A percentile compares a stretch with the other conserved stretches of the same genome.
Evolutionary conservation across 345 rosid species (phyloP).

Genomic region (Pistacia atlantica): DNA sequence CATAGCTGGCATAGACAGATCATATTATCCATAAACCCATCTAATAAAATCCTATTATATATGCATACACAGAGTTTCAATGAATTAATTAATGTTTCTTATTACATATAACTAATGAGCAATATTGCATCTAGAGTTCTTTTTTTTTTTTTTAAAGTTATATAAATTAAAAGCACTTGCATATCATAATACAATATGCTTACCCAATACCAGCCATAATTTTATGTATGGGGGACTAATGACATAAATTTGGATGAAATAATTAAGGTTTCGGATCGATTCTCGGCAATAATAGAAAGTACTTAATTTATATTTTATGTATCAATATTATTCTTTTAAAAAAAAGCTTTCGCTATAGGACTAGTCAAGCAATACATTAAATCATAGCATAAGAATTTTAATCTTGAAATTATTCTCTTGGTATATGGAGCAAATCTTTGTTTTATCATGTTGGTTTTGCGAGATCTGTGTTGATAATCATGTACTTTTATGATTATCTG

Average conservation of each 20-base stretch:
- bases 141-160: no score
- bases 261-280: not conserved
- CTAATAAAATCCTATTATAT: no score
- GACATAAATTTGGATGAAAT: not conserved
- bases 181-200: no score
- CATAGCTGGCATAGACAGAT: no score
- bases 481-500: slow-evolving; percentile 26
- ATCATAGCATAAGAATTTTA: not conserved
- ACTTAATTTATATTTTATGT: not conserved
- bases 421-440: slow-evolving; percentile 18
- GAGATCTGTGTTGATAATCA: slow-evolving; percentile 22
- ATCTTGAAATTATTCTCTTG: slow-evolving; percentile 17
- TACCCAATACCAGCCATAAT: no score
- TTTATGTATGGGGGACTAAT: no score
- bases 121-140: no score
- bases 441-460: slow-evolving; percentile 13
- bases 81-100: no score
- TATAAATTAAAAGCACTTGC: no score
- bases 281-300: not conserved
- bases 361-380: not conserved
- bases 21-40: no score
- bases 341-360: not conserved
- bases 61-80: no score
- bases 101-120: no score
- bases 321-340: not conserved